Base-by-base conservation (phyloP, 192 early-diverging fungal genomes). In the Allomyces macrogynus region DNA sequence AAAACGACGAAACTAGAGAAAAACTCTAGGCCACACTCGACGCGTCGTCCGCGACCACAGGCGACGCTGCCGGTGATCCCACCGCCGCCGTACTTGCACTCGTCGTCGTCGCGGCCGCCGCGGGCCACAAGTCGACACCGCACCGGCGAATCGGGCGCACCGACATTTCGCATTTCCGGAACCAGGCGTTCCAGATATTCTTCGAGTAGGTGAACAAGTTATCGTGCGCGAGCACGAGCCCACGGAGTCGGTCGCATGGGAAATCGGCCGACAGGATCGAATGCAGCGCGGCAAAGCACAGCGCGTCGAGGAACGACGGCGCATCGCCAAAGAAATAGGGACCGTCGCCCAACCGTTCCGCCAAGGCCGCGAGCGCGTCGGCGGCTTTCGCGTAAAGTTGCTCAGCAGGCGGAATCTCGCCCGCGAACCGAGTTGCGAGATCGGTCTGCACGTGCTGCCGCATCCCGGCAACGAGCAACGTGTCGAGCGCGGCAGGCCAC, bases 261-360 rank as follows among this genome's bases (percentile, higher is more conserved):
- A 54, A 54, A 54, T 54, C 44, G 44, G 44, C 44, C 44, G 44
- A 54, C 44, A 54, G 44, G 44, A 54, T 16, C 44, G 44, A 54
- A 18, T 54, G 44, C 44, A 54, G 44, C 44, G 44, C 44, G 10
- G 44, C 64, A 65, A 57, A 65, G 1, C 23, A 24, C 16, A 65
- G 24, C 16, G 64, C 64, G 60, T 65, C 64, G 12, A 65, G 11
- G 25, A 60, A 24, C 23, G 64, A 43, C 24, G 64, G 64, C 16
- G 24, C 24, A 24, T 65, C 40, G 60, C 64, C 64, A 18, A 65
- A 65, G 9, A 65, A 65, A n/a, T 65, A 65, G 18, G 18, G 25
- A 7, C 60, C 60, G 60, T 44, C 18, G 24, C 64, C 64, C 16
- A 65, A 14, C 60, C 60, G 44, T 8, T 24, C 60, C 12, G 64